These are phyloP conservation scores for Phaffia australis DNA, from an alignment of 768 basidiomycete species.

Conservation along the genomic window DNA sequence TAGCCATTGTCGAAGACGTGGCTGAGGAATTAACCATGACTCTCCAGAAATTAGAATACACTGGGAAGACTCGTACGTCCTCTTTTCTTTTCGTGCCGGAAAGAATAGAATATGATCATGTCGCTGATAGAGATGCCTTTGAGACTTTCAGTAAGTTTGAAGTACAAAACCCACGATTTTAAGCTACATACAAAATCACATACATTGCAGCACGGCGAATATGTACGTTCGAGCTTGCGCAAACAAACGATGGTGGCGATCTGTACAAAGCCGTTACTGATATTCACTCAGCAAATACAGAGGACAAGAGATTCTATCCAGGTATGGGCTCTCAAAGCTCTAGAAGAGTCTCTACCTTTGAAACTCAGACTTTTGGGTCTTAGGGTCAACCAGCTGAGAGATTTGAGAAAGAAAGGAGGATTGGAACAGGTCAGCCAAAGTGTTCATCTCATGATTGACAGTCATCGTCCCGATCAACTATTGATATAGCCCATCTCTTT, in stretches of 20 bases:
- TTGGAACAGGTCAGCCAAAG: conserved; percentile 55
- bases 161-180: conserved; percentile 74
- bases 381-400: conserved; percentile 76
- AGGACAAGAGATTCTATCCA: background rate
- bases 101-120: no score
- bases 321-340: conserved; percentile 55
- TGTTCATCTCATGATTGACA: background rate
- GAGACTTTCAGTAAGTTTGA: conserved; percentile 33
- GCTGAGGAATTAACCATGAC: conserved; percentile 71
- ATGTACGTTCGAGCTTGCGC: background rate
- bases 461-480: conserved; percentile 6
- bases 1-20: conserved; percentile 67
- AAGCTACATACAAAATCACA: conserved; percentile 77
- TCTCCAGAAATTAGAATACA: conserved; percentile 67
- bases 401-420: conserved; percentile 51
- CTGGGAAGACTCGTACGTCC: conserved; percentile 69
- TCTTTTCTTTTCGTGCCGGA: conserved; percentile 33
- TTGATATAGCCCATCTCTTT: background rate
- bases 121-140: no score
- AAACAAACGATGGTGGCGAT: conserved; percentile 54
- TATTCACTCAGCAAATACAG: conserved; percentile 38
- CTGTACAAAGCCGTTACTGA: conserved; percentile 67
- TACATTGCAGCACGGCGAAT: conserved; percentile 39
- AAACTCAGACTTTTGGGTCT: conserved; percentile 77
- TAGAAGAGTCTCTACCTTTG: conserved; percentile 68